A percentile compares a stretch with the other conserved stretches of the same genome.
These are phyloP conservation scores for Mallotus nudiflorus DNA, from an alignment of 345 rosid genomes.

Conservation along the genomic window DNA sequence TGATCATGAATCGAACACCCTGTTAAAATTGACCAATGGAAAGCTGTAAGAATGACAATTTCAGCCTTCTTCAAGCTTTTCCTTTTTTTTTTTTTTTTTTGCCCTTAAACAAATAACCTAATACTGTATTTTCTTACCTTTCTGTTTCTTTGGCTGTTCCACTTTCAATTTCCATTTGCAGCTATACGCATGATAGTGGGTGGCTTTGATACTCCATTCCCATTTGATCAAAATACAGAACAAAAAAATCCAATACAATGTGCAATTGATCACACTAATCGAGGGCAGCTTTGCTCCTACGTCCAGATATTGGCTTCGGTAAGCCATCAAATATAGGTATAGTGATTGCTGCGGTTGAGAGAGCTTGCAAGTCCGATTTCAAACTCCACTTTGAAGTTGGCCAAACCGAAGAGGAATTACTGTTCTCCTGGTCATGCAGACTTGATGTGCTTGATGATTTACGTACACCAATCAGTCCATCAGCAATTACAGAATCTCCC, in stretches of 20 bases:
- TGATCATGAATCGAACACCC: conserved; percentile 1
- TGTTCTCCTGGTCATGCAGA: conserved; percentile 56
- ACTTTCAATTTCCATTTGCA: conserved; percentile 1
- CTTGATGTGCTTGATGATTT: conserved; percentile 80
- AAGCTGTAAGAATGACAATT: neutral
- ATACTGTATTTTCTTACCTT: neutral
- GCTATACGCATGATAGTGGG: conserved; percentile 8
- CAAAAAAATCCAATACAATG: neutral
- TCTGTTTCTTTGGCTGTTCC: neutral
- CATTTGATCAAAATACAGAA: neutral
- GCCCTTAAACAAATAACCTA: neutral
- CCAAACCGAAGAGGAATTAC: conserved; percentile 43
- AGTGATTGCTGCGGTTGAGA: conserved; percentile 47
- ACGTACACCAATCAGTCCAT: conserved; percentile 49
- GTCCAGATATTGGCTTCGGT: conserved; percentile 63
- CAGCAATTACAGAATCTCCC: conserved; percentile 40
- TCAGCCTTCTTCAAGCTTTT: neutral
- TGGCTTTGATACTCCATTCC: conserved; percentile 7
- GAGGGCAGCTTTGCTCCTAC: conserved; percentile 74
- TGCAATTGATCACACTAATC: conserved; percentile 41
- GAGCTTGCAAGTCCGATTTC: conserved; percentile 63
- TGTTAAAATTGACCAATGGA: neutral
- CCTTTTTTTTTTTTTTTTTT: too few species aligned
- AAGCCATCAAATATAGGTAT: conserved; percentile 80
- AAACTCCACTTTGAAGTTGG: conserved; percentile 57